A percentile compares a stretch with the other conserved stretches of the same genome.
Evolutionary conservation across 2,329 filamentous ascomycete genomes (phyloP).

Genomic region (Colletotrichum sp.): DNA sequence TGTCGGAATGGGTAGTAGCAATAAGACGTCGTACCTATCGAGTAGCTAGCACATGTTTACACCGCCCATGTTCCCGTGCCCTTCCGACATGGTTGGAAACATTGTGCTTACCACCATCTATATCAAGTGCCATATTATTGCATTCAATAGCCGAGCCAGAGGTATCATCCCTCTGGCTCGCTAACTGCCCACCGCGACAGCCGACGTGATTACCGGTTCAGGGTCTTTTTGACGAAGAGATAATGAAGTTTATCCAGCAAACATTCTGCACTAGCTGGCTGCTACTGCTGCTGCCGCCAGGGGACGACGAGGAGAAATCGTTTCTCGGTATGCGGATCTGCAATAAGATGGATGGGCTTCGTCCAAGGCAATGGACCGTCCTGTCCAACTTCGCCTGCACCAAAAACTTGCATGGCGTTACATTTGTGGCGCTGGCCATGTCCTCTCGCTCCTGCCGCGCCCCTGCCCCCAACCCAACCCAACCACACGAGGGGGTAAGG

Average conservation of each 20-base stretch:
- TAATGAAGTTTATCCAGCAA: background rate
- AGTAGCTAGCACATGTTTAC: background rate
- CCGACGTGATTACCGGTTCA: conserved; percentile 1
- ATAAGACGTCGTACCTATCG: background rate
- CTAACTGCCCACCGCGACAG: background rate
- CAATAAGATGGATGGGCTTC: background rate
- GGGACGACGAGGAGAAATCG: background rate
- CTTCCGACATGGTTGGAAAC: background rate
- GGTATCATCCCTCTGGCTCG: background rate
- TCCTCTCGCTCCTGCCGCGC: background rate
- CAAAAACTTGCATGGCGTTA: conserved; percentile 5
- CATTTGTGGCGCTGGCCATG: background rate
- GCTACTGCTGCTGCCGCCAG: background rate
- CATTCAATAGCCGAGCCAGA: background rate
- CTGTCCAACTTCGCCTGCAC: background rate
- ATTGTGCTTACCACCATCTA: background rate
- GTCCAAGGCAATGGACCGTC: background rate
- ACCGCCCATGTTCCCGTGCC: background rate
- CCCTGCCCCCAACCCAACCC: background rate
- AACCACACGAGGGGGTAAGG: background rate
- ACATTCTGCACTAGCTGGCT: background rate
- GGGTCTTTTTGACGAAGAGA: background rate
- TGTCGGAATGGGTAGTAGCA: background rate
- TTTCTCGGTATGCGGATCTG: background rate
- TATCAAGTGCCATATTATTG: background rate